Evolutionary conservation across 768 basidiomycete species (phyloP).

Genomic region (Agrocybe pediades): DNA sequence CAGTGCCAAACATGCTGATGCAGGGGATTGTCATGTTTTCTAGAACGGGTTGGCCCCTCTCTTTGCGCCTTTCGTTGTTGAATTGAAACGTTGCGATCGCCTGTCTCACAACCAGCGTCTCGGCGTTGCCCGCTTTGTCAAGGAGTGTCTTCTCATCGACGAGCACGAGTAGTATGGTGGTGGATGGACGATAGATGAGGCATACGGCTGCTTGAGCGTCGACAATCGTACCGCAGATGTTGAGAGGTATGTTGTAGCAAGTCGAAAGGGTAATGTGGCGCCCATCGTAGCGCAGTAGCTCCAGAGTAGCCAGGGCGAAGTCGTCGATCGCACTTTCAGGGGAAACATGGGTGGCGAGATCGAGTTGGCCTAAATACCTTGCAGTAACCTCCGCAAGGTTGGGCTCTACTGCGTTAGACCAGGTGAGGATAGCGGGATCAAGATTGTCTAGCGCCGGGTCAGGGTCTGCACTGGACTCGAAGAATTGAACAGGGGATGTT

Average conservation of each 20-base stretch:
- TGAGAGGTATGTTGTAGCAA: constrained; percentile 25
- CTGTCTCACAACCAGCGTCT: constrained; percentile 27
- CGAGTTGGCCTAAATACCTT: constrained; percentile 22
- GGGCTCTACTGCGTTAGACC: constrained; percentile 16
- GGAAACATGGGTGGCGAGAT: constrained; percentile 18
- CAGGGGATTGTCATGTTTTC: constrained; percentile 31
- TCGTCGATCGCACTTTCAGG: constrained; percentile 23
- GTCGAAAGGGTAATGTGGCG: constrained; percentile 12
- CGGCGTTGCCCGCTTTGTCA: constrained; percentile 14
- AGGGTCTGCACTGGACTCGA: constrained; percentile 13
- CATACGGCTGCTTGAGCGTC: constrained; percentile 29
- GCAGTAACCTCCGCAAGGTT: constrained; percentile 18
- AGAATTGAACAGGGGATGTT: constrained; percentile 21
- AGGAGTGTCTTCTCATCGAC: constrained; percentile 20
- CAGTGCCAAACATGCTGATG: constrained; percentile 35
- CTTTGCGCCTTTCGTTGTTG: constrained; percentile 27
- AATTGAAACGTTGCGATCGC: constrained; percentile 33
- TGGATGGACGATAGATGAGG: constrained; percentile 22
- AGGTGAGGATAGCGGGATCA: constrained; percentile 21
- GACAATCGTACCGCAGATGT: constrained; percentile 27
- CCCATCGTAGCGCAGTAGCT: constrained; percentile 23
- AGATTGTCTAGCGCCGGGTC: constrained; percentile 27
- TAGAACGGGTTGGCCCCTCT: constrained; percentile 16
- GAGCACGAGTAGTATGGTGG: constrained; percentile 26
- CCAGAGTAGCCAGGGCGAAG: constrained; percentile 25